phyloP scores from a whole-genome alignment of 495 filamentous ascomycete species.

The Oidiodendron maius region DNA sequence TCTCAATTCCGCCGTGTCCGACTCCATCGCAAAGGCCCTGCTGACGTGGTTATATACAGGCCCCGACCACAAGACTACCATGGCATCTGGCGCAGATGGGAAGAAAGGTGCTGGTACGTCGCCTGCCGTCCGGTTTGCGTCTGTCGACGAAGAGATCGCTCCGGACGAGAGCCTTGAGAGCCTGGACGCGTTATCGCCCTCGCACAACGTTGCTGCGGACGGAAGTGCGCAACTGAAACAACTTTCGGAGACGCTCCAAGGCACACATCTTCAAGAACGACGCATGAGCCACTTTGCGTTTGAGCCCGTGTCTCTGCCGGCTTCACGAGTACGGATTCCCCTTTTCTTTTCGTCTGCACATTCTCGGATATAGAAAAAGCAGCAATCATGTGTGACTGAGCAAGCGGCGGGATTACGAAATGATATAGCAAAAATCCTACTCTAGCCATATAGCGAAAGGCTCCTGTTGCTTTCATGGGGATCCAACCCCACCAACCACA shows the following conservation, averaged over 20 bases:
- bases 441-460: no score
- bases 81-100: conserved; percentile 19
- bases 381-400: background rate
- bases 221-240: conserved; percentile 62
- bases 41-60: conserved; percentile 13
- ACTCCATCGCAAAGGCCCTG: background rate
- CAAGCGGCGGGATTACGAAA: background rate
- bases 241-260: conserved; percentile 65
- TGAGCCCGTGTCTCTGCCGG: conserved; percentile 81
- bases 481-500: no score
- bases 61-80: conserved; percentile 5
- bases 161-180: conserved; percentile 28
- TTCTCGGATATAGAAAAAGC: background rate
- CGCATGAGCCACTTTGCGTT: conserved; percentile 82
- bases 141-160: conserved; percentile 72
- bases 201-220: no score
- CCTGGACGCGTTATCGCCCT: no score
- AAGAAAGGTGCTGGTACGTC: conserved; percentile 23
- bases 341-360: background rate
- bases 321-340: conserved; percentile 64
- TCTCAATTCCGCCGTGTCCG: conserved; percentile 9
- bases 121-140: conserved; percentile 73
- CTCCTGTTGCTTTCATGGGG: no score
- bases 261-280: conserved; percentile 68
- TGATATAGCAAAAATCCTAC: no score